Conservation (phyloP, 176 grass and related monocot species). For the Cenchrus fungigraminus region DNA sequence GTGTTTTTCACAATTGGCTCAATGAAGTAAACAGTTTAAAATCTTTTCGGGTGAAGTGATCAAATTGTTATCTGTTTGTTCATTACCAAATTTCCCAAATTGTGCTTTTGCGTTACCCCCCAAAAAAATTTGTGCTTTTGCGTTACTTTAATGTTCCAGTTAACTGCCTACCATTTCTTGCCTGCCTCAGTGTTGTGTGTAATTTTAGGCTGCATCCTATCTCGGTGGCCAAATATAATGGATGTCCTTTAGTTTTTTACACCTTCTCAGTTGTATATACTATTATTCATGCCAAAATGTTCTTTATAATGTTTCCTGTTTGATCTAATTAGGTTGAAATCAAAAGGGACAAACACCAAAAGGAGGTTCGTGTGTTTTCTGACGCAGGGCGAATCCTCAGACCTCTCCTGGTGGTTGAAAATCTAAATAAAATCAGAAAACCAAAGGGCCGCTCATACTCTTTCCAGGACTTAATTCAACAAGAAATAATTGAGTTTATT, state of each 20-base stretch:
- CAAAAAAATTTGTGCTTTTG: not conserved
- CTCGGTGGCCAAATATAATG: not conserved
- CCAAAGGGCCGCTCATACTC: constrained; percentile 59
- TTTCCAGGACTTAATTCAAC: constrained; percentile 80
- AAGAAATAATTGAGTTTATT: constrained; percentile 91
- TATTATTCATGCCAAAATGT: constrained; percentile 1
- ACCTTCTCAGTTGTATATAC: not conserved
- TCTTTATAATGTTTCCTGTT: constrained; percentile 22
- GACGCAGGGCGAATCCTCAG: constrained; percentile 86
- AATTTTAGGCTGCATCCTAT: constrained; percentile 25
- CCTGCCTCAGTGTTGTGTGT: not conserved
- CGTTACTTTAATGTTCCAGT: not conserved
- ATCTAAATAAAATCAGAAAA: constrained; percentile 80
- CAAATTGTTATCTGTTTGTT: constrained; percentile 22
- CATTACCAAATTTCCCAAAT: not conserved
- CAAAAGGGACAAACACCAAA: constrained; percentile 82
- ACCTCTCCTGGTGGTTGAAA: constrained; percentile 91
- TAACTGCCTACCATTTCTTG: not conserved
- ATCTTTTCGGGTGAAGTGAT: constrained; percentile 20
- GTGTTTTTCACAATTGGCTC: not conserved
- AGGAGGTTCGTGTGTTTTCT: constrained; percentile 91
- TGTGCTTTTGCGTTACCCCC: not conserved
- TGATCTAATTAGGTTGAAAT: constrained; percentile 81
- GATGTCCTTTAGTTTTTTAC: constrained; percentile 27
- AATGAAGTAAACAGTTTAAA: not conserved